Base-by-base conservation (phyloP, 2,329 filamentous ascomycete genomes). In the Arthrinium puccinioides region DNA sequence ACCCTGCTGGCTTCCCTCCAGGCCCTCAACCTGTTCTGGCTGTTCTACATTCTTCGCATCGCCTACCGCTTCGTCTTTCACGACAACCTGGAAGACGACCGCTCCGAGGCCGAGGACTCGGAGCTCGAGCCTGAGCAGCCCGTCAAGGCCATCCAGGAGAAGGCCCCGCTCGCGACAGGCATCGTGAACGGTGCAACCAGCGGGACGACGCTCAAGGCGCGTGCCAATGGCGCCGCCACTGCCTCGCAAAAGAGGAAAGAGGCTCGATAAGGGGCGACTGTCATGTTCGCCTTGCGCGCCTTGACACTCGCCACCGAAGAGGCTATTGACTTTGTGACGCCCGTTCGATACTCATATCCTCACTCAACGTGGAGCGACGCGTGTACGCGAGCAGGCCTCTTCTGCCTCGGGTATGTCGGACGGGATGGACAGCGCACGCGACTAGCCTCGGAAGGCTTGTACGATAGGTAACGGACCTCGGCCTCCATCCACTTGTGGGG, bases 1-100 rank as follows among this genome's bases (percentile, higher is more conserved):
- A 49, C 53, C 4, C 70, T 90, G 19, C 72, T 90, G 6, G 69
- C 76, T 4, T 66, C 70, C 4, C 69, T 90, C 23, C 85, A 90
- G 60, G 75, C 78, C 2, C 70, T 90, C 37, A 90, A 90, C 57
- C 59, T 89, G 9, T 87, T 89, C 63, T 90, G 85, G 85, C 74
- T 88, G 41, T 86, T 80, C 61, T 78, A 82, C 60, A 87, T 90
- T 51, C 56, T 84, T 41, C 72, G 84, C 46, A 87, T 89, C 46
- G 81, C 82, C 32, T 85, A 80, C 51, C 72, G 84, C 41, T 84
- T 86, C 48, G 64, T 84, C 14, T 67, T 74, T 28, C 73, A 72
- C 50, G 72, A 74, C 36, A 67, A 70, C 15, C 72, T 72, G 23
- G 74, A 79, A 35, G 85, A 89, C 53, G 84, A 87, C 44, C 72